Evolutionary conservation across 805 yeast species (phyloP), one percentile per base, ranked within the genome.

Genomic region (Metschnikowia bowlesiae): DNA sequence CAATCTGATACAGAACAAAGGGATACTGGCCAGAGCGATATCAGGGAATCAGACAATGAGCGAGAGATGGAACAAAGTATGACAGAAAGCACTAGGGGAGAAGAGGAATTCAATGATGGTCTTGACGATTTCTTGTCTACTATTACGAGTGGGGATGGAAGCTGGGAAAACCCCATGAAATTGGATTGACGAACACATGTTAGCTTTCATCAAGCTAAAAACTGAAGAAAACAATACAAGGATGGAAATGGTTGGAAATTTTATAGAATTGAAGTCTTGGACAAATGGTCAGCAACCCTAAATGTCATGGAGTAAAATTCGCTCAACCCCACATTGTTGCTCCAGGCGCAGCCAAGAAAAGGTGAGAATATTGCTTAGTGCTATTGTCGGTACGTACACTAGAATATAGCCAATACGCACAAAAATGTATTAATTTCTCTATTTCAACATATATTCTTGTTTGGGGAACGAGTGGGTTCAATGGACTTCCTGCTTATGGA

Each of bases 121-220:
- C 57, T 67, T 16, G 71, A 65, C 42, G 68, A 64, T 6, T 64
- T 60, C 13, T 39, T 69, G 34, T n/a, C 63, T 32, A 50, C 52
- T 6, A 47, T 66, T n/a, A 49, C 47, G 30, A 48, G 50, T 5
- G 74, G 72, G 11, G 53, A 55, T 1, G 76, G 77, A 0, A 68
- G 69, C 44, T 68, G 72, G 72, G 70, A 65, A 32, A 70, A 71
- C 47, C 77, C 77, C 5, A 64, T 71, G 14, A 67, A 68, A 2
- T 49, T 72, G 30, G 75, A 71, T 47, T 70, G 29, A 37, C n/a
- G 14, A 37, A 37, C 8, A n/a, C 26, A n/a, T 28, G 13, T 4
- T 8, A 8, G 6, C n/a, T n/a, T 4, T 22, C 18, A 16, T 16
- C 18, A 16, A 16, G 22, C 22, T 22, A 22, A 22, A 4, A 22